A percentile compares a stretch with the other conserved stretches of the same genome.
Conservation (phyloP, 306 rosid genomes). For the Begonia fuchsioides region DNA sequence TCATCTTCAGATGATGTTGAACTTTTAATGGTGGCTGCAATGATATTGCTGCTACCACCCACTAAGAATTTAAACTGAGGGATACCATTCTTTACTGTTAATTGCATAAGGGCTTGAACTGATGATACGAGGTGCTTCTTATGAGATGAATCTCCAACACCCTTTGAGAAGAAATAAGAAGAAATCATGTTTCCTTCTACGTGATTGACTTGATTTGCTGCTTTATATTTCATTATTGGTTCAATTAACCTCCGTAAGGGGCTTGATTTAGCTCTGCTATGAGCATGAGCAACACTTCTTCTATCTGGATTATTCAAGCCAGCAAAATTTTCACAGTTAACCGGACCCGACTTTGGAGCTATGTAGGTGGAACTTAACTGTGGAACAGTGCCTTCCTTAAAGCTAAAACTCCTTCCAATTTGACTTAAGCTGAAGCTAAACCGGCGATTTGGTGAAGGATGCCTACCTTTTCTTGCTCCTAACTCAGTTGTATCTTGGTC, state of each 20-base stretch:
- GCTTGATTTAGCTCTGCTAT: slow-evolving; percentile 56
- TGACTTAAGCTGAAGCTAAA: slow-evolving; percentile 58
- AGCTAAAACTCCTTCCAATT: slow-evolving; percentile 80
- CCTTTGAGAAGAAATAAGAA: slow-evolving; percentile 17
- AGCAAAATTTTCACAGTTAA: slow-evolving; percentile 32
- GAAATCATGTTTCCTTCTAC: slow-evolving; percentile 25
- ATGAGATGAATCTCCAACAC: slow-evolving; percentile 15
- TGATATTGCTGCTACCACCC: slow-evolving; percentile 34
- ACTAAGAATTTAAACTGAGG: slow-evolving; percentile 62
- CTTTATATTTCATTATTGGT: slow-evolving; percentile 55
- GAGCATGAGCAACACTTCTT: slow-evolving; percentile 29
- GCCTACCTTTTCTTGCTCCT: slow-evolving; percentile 25
- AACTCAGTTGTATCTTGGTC: slow-evolving; percentile 31
- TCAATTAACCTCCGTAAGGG: slow-evolving; percentile 61
- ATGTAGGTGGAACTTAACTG: slow-evolving; percentile 31
- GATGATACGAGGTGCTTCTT: slow-evolving; percentile 35
- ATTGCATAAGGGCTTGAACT: slow-evolving; percentile 53
- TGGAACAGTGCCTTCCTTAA: slow-evolving; percentile 51
- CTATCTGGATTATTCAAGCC: slow-evolving; percentile 18
- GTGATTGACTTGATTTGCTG: slow-evolving; percentile 23
- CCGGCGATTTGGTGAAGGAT: slow-evolving; percentile 37
- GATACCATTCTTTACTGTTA: slow-evolving; percentile 53
- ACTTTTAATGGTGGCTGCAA: slow-evolving; percentile 55
- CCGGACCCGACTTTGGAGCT: slow-evolving; percentile 56
- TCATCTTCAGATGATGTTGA: slow-evolving; percentile 43